Percentiles rank a stretch among this genome's conserved stretches.
phyloP scores from a whole-genome alignment of 177 flowering plant species.

The Vitis hybrid region DNA sequence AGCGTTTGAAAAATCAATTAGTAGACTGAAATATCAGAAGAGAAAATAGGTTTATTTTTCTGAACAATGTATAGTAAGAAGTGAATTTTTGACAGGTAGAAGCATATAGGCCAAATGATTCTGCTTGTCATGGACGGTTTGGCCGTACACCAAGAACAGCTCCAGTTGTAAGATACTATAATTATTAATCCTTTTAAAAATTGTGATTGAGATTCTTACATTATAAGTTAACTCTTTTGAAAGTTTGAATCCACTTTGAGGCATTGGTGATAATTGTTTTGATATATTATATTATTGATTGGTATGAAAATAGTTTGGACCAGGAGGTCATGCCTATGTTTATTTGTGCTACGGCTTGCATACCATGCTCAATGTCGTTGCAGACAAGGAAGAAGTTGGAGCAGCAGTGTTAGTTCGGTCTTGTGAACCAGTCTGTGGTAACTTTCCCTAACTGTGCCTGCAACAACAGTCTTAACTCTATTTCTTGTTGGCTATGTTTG shows the following conservation, averaged over 20 bases:
- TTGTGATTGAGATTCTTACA: background rate
- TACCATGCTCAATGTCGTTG: conserved; percentile 90
- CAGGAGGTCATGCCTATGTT: conserved; percentile 96
- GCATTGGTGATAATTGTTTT: background rate
- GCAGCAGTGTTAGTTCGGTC: conserved; percentile 91
- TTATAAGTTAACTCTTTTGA: background rate
- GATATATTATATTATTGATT: background rate
- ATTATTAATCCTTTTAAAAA: background rate
- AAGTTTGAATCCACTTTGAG: conserved; percentile 1
- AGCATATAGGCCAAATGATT: conserved; percentile 91
- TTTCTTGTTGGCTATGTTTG: background rate
- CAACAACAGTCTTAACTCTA: background rate
- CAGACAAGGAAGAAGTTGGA: conserved; percentile 90
- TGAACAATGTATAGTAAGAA: background rate
- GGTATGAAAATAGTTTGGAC: conserved; percentile 66
- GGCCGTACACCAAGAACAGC: conserved; percentile 93
- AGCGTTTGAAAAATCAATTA: background rate
- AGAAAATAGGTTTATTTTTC: background rate
- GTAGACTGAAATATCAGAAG: background rate
- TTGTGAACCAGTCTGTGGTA: conserved; percentile 88
- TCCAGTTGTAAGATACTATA: conserved; percentile 65
- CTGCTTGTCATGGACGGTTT: conserved; percentile 93
- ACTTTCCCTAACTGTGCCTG: background rate
- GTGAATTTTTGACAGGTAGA: conserved; percentile 58
- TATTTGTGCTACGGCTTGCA: conserved; percentile 96